phyloP scores from a whole-genome alignment of 805 yeast genomes.

The Starmera quercuum region DNA sequence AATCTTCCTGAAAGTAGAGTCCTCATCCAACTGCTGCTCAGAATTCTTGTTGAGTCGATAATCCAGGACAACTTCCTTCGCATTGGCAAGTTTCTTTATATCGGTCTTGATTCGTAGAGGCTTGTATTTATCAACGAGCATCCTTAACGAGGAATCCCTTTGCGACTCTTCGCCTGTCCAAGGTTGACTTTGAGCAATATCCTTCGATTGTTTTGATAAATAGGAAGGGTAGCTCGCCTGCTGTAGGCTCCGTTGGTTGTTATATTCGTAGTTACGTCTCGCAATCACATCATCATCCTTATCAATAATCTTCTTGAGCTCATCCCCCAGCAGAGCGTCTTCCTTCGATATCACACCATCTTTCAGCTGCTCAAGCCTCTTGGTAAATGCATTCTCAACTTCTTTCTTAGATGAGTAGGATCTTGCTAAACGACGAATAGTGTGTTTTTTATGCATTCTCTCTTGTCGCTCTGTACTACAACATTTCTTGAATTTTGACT shows the following conservation, averaged over 20 bases:
- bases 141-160: slow-evolving; percentile 40
- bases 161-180: slow-evolving; percentile 53
- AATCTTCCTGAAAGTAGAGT: slow-evolving; percentile 41
- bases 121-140: slow-evolving; percentile 46
- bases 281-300: no score
- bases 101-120: slow-evolving; percentile 25
- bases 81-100: slow-evolving; percentile 40
- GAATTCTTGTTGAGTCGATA: slow-evolving; percentile 37
- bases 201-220: slow-evolving; percentile 36
- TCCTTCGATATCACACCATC: background rate
- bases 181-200: slow-evolving; percentile 41
- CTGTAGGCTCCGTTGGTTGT: background rate
- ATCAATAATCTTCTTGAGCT: background rate
- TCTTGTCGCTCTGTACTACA: no score
- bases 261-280: background rate
- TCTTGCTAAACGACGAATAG: no score
- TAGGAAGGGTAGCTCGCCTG: slow-evolving; percentile 31
- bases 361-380: background rate
- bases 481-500: no score
- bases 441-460: no score
- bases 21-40: slow-evolving; percentile 26
- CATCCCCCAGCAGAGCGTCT: background rate
- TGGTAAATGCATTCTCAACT: background rate
- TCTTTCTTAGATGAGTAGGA: no score
- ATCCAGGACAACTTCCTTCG: slow-evolving; percentile 60